Conservation (phyloP, 1,139 yeast species). For the Yamadazyma conglobata region DNA sequence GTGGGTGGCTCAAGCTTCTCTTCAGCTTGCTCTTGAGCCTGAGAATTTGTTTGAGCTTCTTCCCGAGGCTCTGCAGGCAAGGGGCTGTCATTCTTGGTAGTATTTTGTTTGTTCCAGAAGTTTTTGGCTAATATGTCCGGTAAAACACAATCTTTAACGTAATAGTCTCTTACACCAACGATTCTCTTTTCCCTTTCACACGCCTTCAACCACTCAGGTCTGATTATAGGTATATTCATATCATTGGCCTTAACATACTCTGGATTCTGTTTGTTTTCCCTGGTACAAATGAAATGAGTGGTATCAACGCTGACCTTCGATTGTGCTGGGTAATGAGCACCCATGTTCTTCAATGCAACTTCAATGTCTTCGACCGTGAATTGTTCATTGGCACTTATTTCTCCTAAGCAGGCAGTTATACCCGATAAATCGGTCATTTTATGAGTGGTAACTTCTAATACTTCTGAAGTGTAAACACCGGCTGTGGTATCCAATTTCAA, state of each 20-base stretch:
- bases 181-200: constrained; percentile 87
- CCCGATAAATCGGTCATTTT: constrained; percentile 96
- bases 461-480: constrained; percentile 72
- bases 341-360: constrained; percentile 61
- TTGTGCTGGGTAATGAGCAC: constrained; percentile 73
- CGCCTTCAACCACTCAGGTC: constrained; percentile 97
- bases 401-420: constrained; percentile 87
- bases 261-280: constrained; percentile 51
- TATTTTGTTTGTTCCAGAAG: constrained; percentile 38
- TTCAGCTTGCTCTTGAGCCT: constrained; percentile 2
- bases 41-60: not conserved
- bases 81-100: constrained; percentile 3
- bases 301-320: constrained; percentile 79
- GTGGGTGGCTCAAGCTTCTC: constrained; percentile 3
- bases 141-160: constrained; percentile 51
- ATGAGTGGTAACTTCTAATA: constrained; percentile 73
- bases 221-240: constrained; percentile 85
- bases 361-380: constrained; percentile 62
- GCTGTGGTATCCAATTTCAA: constrained; percentile 84
- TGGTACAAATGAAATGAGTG: constrained; percentile 85
- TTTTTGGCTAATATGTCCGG: constrained; percentile 46
- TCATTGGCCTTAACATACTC: constrained; percentile 79
- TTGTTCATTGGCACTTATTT: constrained; percentile 58
- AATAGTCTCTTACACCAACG: constrained; percentile 88
- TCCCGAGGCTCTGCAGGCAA: constrained; percentile 6